phyloP scores from a whole-genome alignment of 257 asterid species.

The Nicotiana attenuata region DNA sequence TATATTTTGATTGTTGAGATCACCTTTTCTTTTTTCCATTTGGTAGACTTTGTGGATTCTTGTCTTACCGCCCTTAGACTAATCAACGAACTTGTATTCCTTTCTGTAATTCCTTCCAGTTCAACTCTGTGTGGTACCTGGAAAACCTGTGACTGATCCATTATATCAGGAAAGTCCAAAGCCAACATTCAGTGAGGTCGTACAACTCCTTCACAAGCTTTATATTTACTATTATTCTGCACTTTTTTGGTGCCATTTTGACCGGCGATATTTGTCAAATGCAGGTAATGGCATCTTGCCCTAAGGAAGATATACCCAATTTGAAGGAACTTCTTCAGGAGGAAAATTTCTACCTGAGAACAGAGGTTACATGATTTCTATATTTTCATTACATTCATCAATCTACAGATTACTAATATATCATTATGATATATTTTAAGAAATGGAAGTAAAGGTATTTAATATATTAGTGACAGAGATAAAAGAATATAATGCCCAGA shows the following conservation, averaged over 20 bases:
- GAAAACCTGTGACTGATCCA: conserved; percentile 66
- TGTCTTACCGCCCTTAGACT: neutral
- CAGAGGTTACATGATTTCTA: conserved; percentile 50
- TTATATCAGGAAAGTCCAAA: conserved; percentile 63
- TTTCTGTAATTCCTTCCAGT: conserved; percentile 28
- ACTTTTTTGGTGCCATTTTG: neutral
- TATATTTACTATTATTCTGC: neutral
- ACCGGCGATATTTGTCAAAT: neutral
- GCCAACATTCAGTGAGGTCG: conserved; percentile 70
- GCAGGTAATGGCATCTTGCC: conserved; percentile 42
- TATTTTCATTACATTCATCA: neutral
- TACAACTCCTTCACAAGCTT: neutral
- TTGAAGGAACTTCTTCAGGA: conserved; percentile 67
- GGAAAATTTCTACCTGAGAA: conserved; percentile 74
- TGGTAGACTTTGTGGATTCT: neutral
- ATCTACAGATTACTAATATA: neutral
- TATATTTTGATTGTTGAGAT: neutral
- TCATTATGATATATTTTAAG: too few species aligned
- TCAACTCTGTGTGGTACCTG: conserved; percentile 57
- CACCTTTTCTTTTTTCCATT: neutral
- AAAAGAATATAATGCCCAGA: neutral
- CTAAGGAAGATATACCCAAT: conserved; percentile 63
- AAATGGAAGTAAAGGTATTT: neutral
- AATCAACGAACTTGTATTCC: neutral
- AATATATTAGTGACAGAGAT: neutral